Evolutionary conservation across 257 asterid species (phyloP), one percentile per base, ranked within the genome.

Genomic region (Rhazya stricta): DNA sequence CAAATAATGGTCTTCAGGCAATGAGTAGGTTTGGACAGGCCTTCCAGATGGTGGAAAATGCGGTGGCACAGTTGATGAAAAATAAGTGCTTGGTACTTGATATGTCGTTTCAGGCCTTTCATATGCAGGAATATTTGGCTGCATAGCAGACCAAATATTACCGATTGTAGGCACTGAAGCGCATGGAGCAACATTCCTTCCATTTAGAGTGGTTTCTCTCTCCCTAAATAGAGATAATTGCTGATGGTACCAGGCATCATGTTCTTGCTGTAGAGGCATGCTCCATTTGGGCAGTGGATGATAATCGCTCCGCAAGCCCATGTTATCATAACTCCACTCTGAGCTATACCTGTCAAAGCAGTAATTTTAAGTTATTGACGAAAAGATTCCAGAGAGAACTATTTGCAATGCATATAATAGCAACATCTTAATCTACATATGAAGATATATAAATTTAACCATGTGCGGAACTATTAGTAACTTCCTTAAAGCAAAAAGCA

Each of bases 301-400:
- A 68, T 81, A 67, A 71, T 74, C 74, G 65, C 74, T 83, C 67
- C 65, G 83, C 74, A 73, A 74, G 61, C 71, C 71, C 54, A 78
- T 69, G 74, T 45, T 72, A 69, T 76, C 86, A 57, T 71, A 19
- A 72, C 32, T 73, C 76, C 36, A n/a, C 57, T 61, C 54, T 53
- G 81, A 12, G 74, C 79, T 61, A 72, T 75, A 78, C 65, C 85
- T 83, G 86, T 42, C 11, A 63, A 60, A 63, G 42, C 69, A 72
- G 48, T n/a, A 54, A 67, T 66, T 67, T 53, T 36, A 54, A 43
- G 45, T 63, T 32, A 63, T 43, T 39, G 13, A 48, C 62, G 46
- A n/a, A 58, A 63, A 30, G 69, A 63, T 62, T 34, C 8, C 34
- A 25, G 25, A 63, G 69, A 63, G 16, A 63, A 34, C 42, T 13